Percentiles rank a stretch among this genome's conserved stretches.
Evolutionary conservation across 345 rosid genomes (phyloP).

Genomic region (Euphorbia peplus): DNA sequence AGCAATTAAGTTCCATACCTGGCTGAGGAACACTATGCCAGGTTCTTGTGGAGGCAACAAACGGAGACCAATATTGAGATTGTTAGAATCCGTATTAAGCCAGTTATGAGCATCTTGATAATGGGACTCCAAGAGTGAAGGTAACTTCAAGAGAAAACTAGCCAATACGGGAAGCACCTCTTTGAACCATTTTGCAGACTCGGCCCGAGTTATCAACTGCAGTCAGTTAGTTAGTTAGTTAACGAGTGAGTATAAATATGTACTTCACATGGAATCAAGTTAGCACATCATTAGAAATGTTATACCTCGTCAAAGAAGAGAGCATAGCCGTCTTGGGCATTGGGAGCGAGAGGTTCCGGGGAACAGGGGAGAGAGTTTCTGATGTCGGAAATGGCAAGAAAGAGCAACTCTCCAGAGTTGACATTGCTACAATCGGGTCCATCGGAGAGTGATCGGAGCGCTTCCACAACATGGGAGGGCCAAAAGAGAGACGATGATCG

Average conservation of each 20-base stretch:
- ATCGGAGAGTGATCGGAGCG: slow-evolving; percentile 51
- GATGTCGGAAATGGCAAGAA: slow-evolving; percentile 50
- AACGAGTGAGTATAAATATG: too few relatives aligned
- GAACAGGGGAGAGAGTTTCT: slow-evolving; percentile 46
- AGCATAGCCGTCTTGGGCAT: slow-evolving; percentile 50
- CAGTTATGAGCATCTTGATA: slow-evolving; percentile 44
- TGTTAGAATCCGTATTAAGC: slow-evolving; percentile 21
- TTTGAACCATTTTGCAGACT: slow-evolving; percentile 59
- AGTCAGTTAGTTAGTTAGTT: too few relatives aligned
- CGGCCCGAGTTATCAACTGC: slow-evolving; percentile 51
- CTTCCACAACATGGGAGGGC: slow-evolving; percentile 63
- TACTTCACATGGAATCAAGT: too few relatives aligned
- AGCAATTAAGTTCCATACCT: slow-evolving; percentile 38
- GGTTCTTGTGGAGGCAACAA: slow-evolving; percentile 58
- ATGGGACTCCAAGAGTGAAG: slow-evolving; percentile 64
- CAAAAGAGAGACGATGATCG: slow-evolving; percentile 57
- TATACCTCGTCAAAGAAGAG: slow-evolving; percentile 67
- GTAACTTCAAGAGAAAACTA: slow-evolving; percentile 54
- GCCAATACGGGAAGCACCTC: slow-evolving; percentile 67
- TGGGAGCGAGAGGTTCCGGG: slow-evolving; percentile 38
- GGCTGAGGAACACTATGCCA: slow-evolving; percentile 74
- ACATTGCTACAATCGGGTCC: slow-evolving; percentile 65
- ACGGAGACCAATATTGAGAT: slow-evolving; percentile 48
- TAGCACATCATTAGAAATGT: too few relatives aligned
- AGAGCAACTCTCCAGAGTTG: slow-evolving; percentile 58